A percentile compares a stretch with the other conserved stretches of the same genome.
These are phyloP conservation scores for Termitomyces sp. DNA, from an alignment of 768 basidiomycete genomes.

Conservation along the genomic window DNA sequence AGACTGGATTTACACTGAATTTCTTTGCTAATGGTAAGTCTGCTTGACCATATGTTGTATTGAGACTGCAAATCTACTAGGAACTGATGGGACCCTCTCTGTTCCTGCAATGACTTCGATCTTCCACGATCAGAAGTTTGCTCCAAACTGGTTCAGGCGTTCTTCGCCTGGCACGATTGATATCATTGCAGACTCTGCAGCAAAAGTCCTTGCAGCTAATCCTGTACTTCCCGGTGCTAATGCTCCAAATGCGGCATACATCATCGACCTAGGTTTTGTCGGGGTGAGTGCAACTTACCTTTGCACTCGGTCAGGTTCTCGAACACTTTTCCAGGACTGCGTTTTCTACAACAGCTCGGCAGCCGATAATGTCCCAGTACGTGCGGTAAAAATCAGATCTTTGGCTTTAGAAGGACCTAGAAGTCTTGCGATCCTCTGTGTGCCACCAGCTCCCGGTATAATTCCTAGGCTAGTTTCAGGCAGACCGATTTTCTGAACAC, in stretches of 20 bases:
- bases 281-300: background rate
- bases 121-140: conserved; percentile 12
- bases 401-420: conserved; percentile 79
- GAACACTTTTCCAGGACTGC: conserved; percentile 1
- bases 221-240: conserved; percentile 9
- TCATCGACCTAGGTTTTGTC: background rate
- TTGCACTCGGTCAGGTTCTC: background rate
- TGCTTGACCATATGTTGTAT: background rate
- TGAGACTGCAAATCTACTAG: background rate
- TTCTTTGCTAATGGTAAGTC: conserved; percentile 13
- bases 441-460: conserved; percentile 89
- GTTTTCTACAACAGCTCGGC: conserved; percentile 5
- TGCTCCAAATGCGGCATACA: conserved; percentile 5
- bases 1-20: conserved; percentile 11
- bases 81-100: conserved; percentile 9
- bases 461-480: conserved; percentile 78
- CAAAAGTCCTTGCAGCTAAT: background rate
- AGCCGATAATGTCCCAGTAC: conserved; percentile 24
- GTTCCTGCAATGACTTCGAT: conserved; percentile 11
- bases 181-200: background rate
- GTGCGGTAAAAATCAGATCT: conserved; percentile 80
- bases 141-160: conserved; percentile 7
- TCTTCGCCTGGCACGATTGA: conserved; percentile 1
- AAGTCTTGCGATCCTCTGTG: conserved; percentile 74
- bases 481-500: conserved; percentile 81